A percentile compares a stretch with the other conserved stretches of the same genome.
Conservation (phyloP, 495 filamentous ascomycete species). For the Rostrohypoxylon terebratum region DNA sequence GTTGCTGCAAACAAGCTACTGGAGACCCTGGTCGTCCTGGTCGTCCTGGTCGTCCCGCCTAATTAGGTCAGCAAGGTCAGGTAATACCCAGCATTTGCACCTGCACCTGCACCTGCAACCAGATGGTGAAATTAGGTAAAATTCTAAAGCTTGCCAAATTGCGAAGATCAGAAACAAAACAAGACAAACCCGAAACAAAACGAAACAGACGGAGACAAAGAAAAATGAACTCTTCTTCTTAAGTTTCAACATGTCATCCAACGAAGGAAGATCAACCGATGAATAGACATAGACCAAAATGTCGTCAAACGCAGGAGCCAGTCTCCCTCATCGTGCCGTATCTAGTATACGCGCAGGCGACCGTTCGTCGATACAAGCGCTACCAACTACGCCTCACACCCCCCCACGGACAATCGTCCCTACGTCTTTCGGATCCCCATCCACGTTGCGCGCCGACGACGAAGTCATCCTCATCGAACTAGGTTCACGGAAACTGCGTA, state of each 20-base stretch:
- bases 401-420: slow-evolving; percentile 68
- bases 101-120: not conserved
- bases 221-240: not conserved
- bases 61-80: not conserved
- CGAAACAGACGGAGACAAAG: too few relatives aligned
- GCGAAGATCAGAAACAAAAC: slow-evolving; percentile 2
- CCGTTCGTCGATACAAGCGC: slow-evolving; percentile 46
- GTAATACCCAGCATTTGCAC: not conserved
- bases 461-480: slow-evolving; percentile 86
- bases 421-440: slow-evolving; percentile 74
- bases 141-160: not conserved
- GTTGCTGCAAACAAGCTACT: not conserved
- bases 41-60: not conserved
- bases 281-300: slow-evolving; percentile 38
- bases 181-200: not conserved
- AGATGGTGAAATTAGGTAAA: too few relatives aligned
- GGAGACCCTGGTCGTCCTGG: not conserved
- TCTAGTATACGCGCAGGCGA: slow-evolving; percentile 62
- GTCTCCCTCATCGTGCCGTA: slow-evolving; percentile 62
- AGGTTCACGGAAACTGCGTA: slow-evolving; percentile 80
- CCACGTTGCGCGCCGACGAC: slow-evolving; percentile 82
- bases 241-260: slow-evolving; percentile 38
- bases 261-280: not conserved
- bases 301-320: slow-evolving; percentile 47
- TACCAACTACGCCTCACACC: slow-evolving; percentile 63